Percentiles rank a stretch among this genome's conserved stretches.
phyloP scores from a whole-genome alignment of 805 yeast genomes.

The Cyberlindnera petersonii region DNA sequence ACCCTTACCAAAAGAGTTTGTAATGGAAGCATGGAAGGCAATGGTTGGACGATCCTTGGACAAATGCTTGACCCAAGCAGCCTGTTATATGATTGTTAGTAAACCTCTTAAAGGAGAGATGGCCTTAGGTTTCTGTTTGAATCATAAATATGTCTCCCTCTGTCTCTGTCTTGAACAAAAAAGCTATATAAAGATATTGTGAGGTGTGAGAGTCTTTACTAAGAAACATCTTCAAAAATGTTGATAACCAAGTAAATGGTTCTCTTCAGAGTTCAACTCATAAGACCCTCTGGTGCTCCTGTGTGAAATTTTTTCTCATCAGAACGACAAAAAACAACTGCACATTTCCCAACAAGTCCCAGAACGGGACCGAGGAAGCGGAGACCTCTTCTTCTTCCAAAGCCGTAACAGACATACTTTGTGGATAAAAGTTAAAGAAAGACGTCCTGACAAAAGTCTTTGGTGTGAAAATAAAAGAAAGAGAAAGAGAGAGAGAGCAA shows the following conservation, averaged over 20 bases:
- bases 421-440: conserved; percentile 39
- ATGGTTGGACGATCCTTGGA: conserved; percentile 90
- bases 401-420: conserved; percentile 91
- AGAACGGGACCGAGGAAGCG: conserved; percentile 49
- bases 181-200: conserved; percentile 20
- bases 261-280: conserved; percentile 69
- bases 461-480: conserved; percentile 41
- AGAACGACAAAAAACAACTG: conserved; percentile 34
- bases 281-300: conserved; percentile 37
- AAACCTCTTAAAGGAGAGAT: too few species aligned
- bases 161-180: not conserved
- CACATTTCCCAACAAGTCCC: conserved; percentile 32
- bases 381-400: conserved; percentile 80
- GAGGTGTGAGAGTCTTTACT: conserved; percentile 82
- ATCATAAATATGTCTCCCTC: not conserved
- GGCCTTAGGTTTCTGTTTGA: not conserved
- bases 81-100: conserved; percentile 48
- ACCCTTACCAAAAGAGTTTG: conserved; percentile 97
- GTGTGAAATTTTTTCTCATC: conserved; percentile 23
- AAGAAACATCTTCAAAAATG: conserved; percentile 50
- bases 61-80: conserved; percentile 97
- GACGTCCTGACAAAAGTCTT: conserved; percentile 82
- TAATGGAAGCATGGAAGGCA: conserved; percentile 97
- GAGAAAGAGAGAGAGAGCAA: not conserved
- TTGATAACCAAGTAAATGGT: not conserved